Evolutionary conservation across 257 asterid species (phyloP), one percentile per base, ranked within the genome.

Genomic region (Primulina huaijiensis): DNA sequence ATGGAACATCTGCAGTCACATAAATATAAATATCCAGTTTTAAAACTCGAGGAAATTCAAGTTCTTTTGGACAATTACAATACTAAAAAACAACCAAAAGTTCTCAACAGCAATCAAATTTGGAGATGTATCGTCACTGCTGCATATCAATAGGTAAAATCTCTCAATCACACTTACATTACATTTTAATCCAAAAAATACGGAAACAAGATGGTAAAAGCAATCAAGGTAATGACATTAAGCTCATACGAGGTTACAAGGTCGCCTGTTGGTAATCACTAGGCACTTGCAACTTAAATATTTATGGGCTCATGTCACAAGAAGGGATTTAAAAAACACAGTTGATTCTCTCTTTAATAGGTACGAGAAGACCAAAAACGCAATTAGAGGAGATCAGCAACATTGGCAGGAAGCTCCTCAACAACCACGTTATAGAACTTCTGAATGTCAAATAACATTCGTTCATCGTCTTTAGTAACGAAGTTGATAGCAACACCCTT

Each of bases 401-500:
- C 57, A 50, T 50, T 50, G 6, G 87, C 86, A 0, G 90, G 90
- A 64, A 85, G 88, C 77, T 81, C 90, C 83, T 82, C 88, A 16
- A 85, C 23, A n/a, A 69, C 68, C 0, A 83, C 86, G 5, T 83
- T 83, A 21, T 81, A 83, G 74, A 83, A 83, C 78, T 75, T 85
- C 58, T 85, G 88, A 0, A 82, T 80, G 72, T 85, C 90, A 12
- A 73, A 55, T 27, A 85, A 87, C 90, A 85, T 85, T 68, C 90
- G 81, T 4, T 85, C 88, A 2, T 85, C 90, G 2, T 81, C 88
- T 62, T 62, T 78, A 33, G 88, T 86, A 16, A 83, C 90, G 25
- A 86, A 86, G 74, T 86, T 86, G 52, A 86, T 86, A 7, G 90
- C 90, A 21, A 83, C 88, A 71, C 88, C 90, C 81, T 83, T 85